A percentile compares a stretch with the other conserved stretches of the same genome.
Conservation (phyloP, 2,329 filamentous ascomycete genomes). For the Periconia macrospinosa region DNA sequence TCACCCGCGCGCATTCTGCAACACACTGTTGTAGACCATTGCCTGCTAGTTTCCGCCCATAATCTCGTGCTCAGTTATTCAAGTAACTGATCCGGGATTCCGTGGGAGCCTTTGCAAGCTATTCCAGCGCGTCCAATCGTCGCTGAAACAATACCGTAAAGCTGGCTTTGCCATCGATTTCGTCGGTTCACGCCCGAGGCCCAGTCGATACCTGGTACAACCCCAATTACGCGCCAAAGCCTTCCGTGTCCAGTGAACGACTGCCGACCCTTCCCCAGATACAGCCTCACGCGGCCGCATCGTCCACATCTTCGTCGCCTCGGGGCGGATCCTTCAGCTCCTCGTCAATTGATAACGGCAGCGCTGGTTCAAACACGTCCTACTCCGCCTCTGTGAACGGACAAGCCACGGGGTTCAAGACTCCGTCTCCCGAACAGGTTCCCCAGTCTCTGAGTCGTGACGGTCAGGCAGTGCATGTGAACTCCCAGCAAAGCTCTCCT, state of each 20-base stretch:
- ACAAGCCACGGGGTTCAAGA: conserved; percentile 65
- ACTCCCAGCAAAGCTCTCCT: conserved; percentile 40
- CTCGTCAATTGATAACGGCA: conserved; percentile 53
- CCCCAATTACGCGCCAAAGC: conserved; percentile 65
- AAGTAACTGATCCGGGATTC: conserved; percentile 21
- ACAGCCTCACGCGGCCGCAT: conserved; percentile 64
- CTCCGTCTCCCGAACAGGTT: conserved; percentile 71
- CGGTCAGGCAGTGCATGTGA: conserved; percentile 41
- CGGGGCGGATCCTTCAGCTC: conserved; percentile 74
- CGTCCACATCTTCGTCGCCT: conserved; percentile 73
- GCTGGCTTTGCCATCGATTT: conserved; percentile 90
- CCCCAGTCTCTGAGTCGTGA: conserved; percentile 47
- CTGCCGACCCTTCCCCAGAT: conserved; percentile 71
- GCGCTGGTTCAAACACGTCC: conserved; percentile 58
- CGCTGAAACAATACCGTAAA: conserved; percentile 69
- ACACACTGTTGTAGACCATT: conserved; percentile 29
- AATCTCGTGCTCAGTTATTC: conserved; percentile 27
- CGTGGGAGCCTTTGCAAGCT: conserved; percentile 12
- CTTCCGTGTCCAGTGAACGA: conserved; percentile 72
- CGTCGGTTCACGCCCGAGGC: conserved; percentile 80
- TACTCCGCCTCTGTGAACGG: conserved; percentile 59
- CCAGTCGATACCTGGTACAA: conserved; percentile 73
- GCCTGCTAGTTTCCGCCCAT: conserved; percentile 18
- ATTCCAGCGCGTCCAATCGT: conserved; percentile 3
- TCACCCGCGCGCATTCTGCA: conserved; percentile 34